Base-by-base conservation (phyloP, 768 basidiomycete species). In the Trametes maxima region DNA sequence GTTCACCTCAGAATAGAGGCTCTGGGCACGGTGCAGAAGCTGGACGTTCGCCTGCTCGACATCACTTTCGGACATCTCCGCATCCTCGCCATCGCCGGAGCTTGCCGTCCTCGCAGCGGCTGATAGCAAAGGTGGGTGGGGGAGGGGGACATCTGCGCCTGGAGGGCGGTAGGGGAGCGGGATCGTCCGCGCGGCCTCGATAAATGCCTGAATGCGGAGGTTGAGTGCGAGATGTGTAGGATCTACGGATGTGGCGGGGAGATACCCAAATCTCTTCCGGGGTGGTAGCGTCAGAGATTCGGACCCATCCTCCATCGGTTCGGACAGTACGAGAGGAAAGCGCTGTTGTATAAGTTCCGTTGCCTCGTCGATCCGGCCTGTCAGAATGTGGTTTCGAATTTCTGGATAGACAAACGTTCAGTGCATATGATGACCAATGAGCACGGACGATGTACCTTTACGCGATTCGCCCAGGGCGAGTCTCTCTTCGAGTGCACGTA, bases 141-240 rank as follows among this genome's bases (percentile, higher is more conserved):
- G 60, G 37, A 54, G 60, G 46, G 51, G 62, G 58, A 24, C 36
- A 16, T 48, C 46, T 7, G 54, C 55, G 17, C 64, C 43, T 40
- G 70, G 60, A 24, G 75, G 65, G 39, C 73, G 72, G 67, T 81
- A 82, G 3, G 75, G 75, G 17, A 92, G 79, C 3, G 91, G 89
- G 13, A 82, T 71, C 2, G 89, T 89, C 28, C 94, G 85, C 64
- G 92, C 86, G 21, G 87, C 82, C 73, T 98, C 95, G 68, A 92
- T 87, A 76, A 97, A 98, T 1, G 85, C 84, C 43, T 90, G 87
- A 49, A 97, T 91, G 51, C 88, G 89, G 40, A 98, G 85, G 70
- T 97, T 95, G 62, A 98, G 82, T 17, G 79, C 77, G 54, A 96
- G 80, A 67, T 94, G 92, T 1, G 78, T 73, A n/a, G 94, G 89